Evolutionary conservation across 805 yeast species (phyloP), one percentile per base, ranked within the genome.

Genomic region (Candida palmyrensis): DNA sequence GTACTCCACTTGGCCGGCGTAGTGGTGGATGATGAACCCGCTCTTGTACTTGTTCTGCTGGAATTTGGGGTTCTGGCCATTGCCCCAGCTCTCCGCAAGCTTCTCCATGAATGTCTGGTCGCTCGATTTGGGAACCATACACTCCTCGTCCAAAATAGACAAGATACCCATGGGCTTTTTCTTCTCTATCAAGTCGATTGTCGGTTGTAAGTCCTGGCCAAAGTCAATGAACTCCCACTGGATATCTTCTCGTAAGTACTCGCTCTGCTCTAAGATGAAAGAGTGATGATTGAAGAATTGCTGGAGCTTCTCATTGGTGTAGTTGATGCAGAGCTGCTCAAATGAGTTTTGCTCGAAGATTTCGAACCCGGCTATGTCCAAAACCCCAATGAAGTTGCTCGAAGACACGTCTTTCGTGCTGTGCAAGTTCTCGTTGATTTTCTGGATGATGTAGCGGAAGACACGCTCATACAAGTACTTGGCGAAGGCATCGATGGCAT

Each of bases 1-100:
- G 56, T 92, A 92, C 48, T 89, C 96, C n/a, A 92, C 99, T 37
- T 78, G 79, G 7, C 96, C 97, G 16, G 99, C 99, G 59, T 92
- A 92, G 59, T 92, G 99, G 38, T 82, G 79, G 14, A 92, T 67
- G 5, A 85, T 68, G 49, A 92, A 92, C 3, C 95, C 95, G 44
- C 74, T 77, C 38, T 80, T 71, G 28, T 79, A 68, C 44, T 82
- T 80, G 36, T 88, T 82, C 22, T 92, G 79, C 44, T 68, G 75
- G 55, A 82, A 92, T 51, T 82, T 65, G 12, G 49, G 40, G 24
- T 53, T 53, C 35, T 66, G 62, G 11, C 57, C 57, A 24, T 49
- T 49, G 29, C 71, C 82, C 75, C 94, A 82, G 34, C 77, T 73
- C 10, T 69, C 61, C 23, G 78, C 73, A 34, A 92, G 63, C 51